Evolutionary conservation across 352 stramenopile genomes (phyloP), one percentile per base, ranked within the genome.

Genomic region (Halophytophthora batemanensis): DNA sequence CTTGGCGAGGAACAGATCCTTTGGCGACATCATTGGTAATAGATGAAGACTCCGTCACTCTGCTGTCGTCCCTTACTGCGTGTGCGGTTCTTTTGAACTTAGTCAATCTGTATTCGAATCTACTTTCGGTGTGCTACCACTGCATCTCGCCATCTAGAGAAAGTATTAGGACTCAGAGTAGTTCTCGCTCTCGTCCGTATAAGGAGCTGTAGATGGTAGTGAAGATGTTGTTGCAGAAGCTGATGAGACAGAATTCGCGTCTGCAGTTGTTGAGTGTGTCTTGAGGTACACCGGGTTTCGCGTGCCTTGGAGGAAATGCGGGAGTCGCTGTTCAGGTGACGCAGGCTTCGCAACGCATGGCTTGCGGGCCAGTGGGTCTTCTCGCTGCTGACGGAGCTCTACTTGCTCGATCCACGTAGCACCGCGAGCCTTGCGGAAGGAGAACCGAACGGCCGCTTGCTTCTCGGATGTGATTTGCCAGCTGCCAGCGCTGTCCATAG

Each of bases 381-480:
- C 66, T 35, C 66, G 63, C 3, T 56, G 64, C 31, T 83, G 71
- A 0, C 61, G 72, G 35, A 81, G 65, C 35, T 87, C 78, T 17
- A 87, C 55, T 14, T 87, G 66, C 38, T 87, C 77, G 59, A 89
- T 90, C 80, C 77, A 90, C n/a, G 77, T 79, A 1, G 56, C 59
- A 41, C 64, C 55, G 0, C 50, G 55, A 6, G 75, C 75, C 15
- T 74, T 71, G 4, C 70, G 77, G 50, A 90, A 89, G 1, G 64
- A 84, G 50, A 75, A 84, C 14, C 59, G 70, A 0, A 69, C 81
- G 8, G 68, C 61, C 22, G 71, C 76, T 17, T 74, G 73, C 40
- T 83, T 87, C 44, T 87, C 76, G 0, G 75, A 90, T 19, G 63
- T 83, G n/a, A 47, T 50, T 37, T 86, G 88, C 79, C 79, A 88